Base-by-base conservation (phyloP, 2,329 filamentous ascomycete species). In the Cyclaneusma minus region DNA sequence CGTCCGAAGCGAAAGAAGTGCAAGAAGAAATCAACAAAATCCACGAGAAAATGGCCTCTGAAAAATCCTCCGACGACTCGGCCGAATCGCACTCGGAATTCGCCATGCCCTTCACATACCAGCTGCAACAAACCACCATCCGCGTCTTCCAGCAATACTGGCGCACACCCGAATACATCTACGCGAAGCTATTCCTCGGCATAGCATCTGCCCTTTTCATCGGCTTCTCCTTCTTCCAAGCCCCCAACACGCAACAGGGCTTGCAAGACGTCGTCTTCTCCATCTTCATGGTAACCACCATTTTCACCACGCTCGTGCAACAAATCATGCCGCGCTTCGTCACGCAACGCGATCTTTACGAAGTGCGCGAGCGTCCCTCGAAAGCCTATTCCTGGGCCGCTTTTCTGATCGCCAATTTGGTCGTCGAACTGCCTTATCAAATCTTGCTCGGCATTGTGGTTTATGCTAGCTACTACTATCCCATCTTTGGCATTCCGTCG, bases 381-480 rank as follows among this genome's bases (percentile, higher is more conserved):
- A 48, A 47, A 24, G 34, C 41, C 3, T 49, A 49, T 24, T 34
- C 27, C 64, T 49, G 45, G 45, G 39, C 33, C 13, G 45, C 42
- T 1, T 49, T 49, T 31, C 25, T 49, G 2, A 41, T 46, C 2
- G 40, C 44, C 6, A 47, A 47, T 21, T 79, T 93, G 38, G 53
- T 83, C 16, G 81, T 87, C 28, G 85, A 93, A 49, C 60, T 93
- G 4, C 82, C 83, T 0, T 93, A 80, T 68, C 83, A 91, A 47
- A 65, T 72, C 0, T 49, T 91, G 21, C 75, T 82, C 58, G 69
- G 71, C 2, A 61, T 75, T 11, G 53, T 91, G 41, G 76, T 85
- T 56, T 92, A 62, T 55, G 65, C 80, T 40, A 73, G 64, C 45
- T 89, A 80, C 67, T 93, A 91, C 59, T 93, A 85, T 33, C 60